phyloP scores from a whole-genome alignment of 2,329 filamentous ascomycete species.

The Lizonia empirigonia region DNA sequence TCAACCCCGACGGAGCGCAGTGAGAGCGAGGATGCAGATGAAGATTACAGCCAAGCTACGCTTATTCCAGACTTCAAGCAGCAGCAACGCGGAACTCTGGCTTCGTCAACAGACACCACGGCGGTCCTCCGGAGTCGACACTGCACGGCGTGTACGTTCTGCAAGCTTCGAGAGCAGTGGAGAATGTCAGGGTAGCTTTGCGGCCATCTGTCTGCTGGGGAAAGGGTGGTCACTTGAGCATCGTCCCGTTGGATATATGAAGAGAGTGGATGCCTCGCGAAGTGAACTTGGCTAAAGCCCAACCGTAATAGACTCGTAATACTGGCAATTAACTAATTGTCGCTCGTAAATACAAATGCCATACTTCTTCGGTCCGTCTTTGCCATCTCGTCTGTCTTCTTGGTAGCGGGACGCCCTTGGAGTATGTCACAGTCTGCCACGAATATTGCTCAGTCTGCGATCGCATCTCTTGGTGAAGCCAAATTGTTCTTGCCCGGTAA shows the following conservation, averaged over 20 bases:
- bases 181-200: too few relatives aligned
- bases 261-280: too few relatives aligned
- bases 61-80: neutral
- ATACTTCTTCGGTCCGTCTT: neutral
- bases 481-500: neutral
- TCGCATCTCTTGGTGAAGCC: neutral
- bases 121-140: slow-evolving; percentile 15
- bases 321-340: too few relatives aligned
- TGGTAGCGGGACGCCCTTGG: too few relatives aligned
- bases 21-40: neutral
- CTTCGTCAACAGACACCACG: slow-evolving; percentile 6
- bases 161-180: neutral
- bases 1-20: neutral
- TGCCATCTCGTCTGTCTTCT: neutral
- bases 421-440: neutral
- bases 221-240: too few relatives aligned
- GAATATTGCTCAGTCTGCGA: neutral
- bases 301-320: too few relatives aligned
- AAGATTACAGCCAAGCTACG: neutral
- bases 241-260: too few relatives aligned
- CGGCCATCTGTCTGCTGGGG: too few relatives aligned
- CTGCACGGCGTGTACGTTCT: slow-evolving; percentile 19
- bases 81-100: neutral
- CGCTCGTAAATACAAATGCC: neutral
- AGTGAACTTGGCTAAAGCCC: too few relatives aligned